phyloP scores from a whole-genome alignment of 148 eudicot species.

The Rhododendron kiyosumense region DNA sequence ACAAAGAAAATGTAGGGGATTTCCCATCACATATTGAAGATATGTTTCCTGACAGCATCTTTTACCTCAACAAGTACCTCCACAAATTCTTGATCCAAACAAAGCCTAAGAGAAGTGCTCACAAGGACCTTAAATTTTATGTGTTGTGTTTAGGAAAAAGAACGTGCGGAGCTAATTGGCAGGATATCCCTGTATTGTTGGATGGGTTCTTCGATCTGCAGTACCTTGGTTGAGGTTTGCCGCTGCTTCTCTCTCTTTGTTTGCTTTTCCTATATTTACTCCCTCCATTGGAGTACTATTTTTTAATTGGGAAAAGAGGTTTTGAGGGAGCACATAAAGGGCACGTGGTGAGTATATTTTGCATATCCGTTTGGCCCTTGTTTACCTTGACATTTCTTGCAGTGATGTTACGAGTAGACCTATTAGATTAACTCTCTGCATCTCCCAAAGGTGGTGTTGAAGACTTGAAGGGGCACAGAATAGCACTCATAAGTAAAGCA shows the following conservation, averaged over 20 bases:
- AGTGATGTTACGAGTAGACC: background rate
- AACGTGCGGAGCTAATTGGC: constrained; percentile 66
- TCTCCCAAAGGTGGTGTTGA: background rate
- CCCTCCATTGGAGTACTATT: background rate
- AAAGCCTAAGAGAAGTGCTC: background rate
- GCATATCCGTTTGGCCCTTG: background rate
- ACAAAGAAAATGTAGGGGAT: background rate
- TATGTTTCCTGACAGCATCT: background rate
- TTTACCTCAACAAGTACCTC: background rate
- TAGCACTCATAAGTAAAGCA: background rate
- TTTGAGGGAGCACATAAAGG: background rate
- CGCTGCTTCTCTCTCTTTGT: background rate
- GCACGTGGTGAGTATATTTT: background rate
- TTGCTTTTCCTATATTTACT: background rate
- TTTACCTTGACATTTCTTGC: background rate
- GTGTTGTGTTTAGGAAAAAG: constrained; percentile 60
- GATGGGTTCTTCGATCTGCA: constrained; percentile 82
- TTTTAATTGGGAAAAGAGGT: background rate
- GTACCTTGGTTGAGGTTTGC: constrained; percentile 85
- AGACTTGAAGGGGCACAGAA: background rate
- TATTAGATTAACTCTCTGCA: background rate
- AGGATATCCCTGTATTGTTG: constrained; percentile 92
- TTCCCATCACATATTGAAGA: background rate
- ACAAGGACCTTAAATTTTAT: background rate
- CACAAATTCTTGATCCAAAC: background rate